Conservation (phyloP, 2,329 filamentous ascomycete genomes). For the Tolypocladium amazonense region DNA sequence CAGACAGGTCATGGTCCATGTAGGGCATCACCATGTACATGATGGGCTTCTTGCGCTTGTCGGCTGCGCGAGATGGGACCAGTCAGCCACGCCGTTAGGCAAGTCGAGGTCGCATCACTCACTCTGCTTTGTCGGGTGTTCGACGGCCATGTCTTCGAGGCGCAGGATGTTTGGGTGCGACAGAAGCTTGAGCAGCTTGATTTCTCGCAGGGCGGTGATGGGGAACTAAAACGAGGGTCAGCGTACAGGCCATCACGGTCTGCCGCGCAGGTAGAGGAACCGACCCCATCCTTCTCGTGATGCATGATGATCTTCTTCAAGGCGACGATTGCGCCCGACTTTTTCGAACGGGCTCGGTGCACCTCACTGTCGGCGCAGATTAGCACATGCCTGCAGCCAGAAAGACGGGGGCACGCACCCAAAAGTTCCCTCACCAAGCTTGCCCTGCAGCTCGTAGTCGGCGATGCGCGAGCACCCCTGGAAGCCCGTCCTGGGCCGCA, state of each 20-base stretch:
- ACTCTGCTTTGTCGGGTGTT: constrained; percentile 56
- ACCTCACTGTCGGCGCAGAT: constrained; percentile 53
- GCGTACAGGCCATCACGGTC: neutral
- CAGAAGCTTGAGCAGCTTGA: constrained; percentile 94
- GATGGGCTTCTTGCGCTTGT: constrained; percentile 71
- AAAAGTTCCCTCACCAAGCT: constrained; percentile 92
- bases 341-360: constrained; percentile 73
- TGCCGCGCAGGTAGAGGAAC: constrained; percentile 13
- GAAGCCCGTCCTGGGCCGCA: constrained; percentile 52
- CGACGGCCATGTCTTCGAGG: constrained; percentile 93
- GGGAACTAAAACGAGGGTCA: constrained; percentile 54
- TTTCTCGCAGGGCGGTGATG: constrained; percentile 95
- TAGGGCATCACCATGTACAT: constrained; percentile 99
- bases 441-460: constrained; percentile 70
- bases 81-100: neutral
- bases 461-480: constrained; percentile 73
- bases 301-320: constrained; percentile 99
- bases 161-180: constrained; percentile 80
- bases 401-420: constrained; percentile 43
- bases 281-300: constrained; percentile 91
- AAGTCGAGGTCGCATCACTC: constrained; percentile 12
- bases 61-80: constrained; percentile 32
- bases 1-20: constrained; percentile 98
- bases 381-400: constrained; percentile 1
- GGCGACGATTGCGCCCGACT: constrained; percentile 66